Conservation (phyloP, 495 filamentous ascomycete genomes). For the Halenospora varia region DNA sequence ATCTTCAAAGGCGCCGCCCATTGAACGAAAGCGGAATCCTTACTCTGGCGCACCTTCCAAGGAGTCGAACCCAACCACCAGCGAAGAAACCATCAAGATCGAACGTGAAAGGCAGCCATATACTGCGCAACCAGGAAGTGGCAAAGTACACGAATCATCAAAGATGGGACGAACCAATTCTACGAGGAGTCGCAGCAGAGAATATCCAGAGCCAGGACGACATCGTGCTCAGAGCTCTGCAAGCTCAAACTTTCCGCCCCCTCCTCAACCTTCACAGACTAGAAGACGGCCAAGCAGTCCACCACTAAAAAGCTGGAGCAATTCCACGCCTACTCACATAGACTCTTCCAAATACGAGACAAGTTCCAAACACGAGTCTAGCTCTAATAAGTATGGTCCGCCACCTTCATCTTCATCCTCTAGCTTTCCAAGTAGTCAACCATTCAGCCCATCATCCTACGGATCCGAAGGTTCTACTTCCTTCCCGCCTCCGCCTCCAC, state of each 20-base stretch:
- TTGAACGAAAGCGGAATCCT: conserved; percentile 23
- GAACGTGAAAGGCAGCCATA: conserved; percentile 27
- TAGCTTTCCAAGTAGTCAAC: conserved; percentile 4
- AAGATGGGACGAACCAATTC: conserved; percentile 15
- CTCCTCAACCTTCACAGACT: background rate
- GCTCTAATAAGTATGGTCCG: conserved; percentile 9
- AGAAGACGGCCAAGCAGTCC: conserved; percentile 17
- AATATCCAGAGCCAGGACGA: background rate
- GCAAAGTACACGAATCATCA: conserved; percentile 14
- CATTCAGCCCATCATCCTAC: conserved; percentile 13
- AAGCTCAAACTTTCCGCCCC: conserved; percentile 8
- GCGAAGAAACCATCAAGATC: conserved; percentile 21
- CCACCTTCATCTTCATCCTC: conserved; percentile 16
- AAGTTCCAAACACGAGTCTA: too few species aligned
- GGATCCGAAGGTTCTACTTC: conserved; percentile 6
- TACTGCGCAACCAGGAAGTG: conserved; percentile 20
- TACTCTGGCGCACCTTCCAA: conserved; percentile 18
- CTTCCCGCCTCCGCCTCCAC: conserved; percentile 21
- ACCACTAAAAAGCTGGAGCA: conserved; percentile 16
- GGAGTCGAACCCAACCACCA: conserved; percentile 13
- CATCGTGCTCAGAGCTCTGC: conserved; percentile 16
- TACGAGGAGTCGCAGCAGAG: conserved; percentile 10
- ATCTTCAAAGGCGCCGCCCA: conserved; percentile 12
- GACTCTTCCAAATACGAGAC: too few species aligned
- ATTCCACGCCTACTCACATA: conserved; percentile 21